Base-by-base conservation (phyloP, 2,329 filamentous ascomycete genomes). In the Zymoseptoria ardabiliae region DNA sequence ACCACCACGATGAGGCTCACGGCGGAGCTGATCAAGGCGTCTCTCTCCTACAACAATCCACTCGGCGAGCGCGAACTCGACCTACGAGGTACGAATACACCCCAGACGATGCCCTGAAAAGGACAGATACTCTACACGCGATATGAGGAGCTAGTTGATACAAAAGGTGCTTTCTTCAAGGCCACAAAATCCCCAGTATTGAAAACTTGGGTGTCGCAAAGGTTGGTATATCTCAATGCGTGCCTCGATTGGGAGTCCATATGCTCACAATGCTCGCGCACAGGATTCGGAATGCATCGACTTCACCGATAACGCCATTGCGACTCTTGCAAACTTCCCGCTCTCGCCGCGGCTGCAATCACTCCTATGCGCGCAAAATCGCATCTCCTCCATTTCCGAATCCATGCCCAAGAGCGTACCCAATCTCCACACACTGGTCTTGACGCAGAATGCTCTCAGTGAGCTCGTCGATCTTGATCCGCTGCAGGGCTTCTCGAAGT, bases 61-160 rank as follows among this genome's bases (percentile, higher is more conserved):
- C 85, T 99, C 77, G 96, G 94, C 80, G 94, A 99, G 84, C 91
- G 94, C 77, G 94, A 99, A 85, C 86, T 99, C 76, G 92, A 97
- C 82, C 90, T 99, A 72, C 87, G 94, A 96, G 94, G 94, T 97
- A 89, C 86, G 91, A 60, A 85, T 65, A 63, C 69, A 65, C 59
- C 63, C 65, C 64, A 63, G 60, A 58, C 51, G 61, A 66, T 72
- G 69, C 83, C 78, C 79, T 85, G 89, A 89, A 91, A 96, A 91
- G 91, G 86, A 82, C 90, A 93, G 91, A 94, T 96, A 85, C 91
- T 96, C 90, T 90, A 91, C 85, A 85, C 55, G 20, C 85, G 79
- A 74, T 53, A 55, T 61, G 55, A 53, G 79, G 75, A 74, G 71
- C 71, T 70, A 71, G 72, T 70, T 74, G 67, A 74, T 73, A 68